Percentiles rank a stretch among this genome's conserved stretches.
Evolutionary conservation across 2,329 filamentous ascomycete genomes (phyloP).

Genomic region (Byssothecium circinans): DNA sequence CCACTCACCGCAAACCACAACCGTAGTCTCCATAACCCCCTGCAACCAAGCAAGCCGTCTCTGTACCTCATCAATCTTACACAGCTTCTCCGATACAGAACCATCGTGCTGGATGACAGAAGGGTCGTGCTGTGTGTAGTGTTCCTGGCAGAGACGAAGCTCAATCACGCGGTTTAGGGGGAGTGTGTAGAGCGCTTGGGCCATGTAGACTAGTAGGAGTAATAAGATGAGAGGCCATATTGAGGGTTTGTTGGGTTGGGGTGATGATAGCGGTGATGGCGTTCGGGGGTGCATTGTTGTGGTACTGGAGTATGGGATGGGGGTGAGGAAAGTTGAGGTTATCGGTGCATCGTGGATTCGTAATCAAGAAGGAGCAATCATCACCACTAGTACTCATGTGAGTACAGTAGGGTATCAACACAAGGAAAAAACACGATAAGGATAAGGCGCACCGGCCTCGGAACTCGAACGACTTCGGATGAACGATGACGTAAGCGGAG

Average conservation of each 20-base stretch:
- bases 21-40: slow-evolving; percentile 47
- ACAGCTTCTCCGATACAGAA: slow-evolving; percentile 54
- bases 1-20: slow-evolving; percentile 39
- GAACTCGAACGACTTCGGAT: no score
- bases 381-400: no score
- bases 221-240: slow-evolving; percentile 35
- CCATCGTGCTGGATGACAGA: slow-evolving; percentile 40
- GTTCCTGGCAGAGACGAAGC: slow-evolving; percentile 49
- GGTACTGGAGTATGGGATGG: background rate
- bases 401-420: no score
- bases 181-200: slow-evolving; percentile 38
- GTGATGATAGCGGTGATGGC: slow-evolving; percentile 11
- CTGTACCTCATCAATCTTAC: slow-evolving; percentile 58
- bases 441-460: no score
- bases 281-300: slow-evolving; percentile 4
- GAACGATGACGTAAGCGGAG: no score
- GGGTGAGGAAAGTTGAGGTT: background rate
- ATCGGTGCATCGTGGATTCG: background rate
- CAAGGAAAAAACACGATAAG: no score
- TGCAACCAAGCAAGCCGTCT: slow-evolving; percentile 56
- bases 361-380: no score
- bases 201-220: slow-evolving; percentile 38
- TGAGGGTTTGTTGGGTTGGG: slow-evolving; percentile 6
- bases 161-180: slow-evolving; percentile 44
- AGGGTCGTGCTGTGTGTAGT: slow-evolving; percentile 51